Evolutionary conservation across 352 stramenopile genomes (phyloP).

Genomic region (Pythium graminicola): DNA sequence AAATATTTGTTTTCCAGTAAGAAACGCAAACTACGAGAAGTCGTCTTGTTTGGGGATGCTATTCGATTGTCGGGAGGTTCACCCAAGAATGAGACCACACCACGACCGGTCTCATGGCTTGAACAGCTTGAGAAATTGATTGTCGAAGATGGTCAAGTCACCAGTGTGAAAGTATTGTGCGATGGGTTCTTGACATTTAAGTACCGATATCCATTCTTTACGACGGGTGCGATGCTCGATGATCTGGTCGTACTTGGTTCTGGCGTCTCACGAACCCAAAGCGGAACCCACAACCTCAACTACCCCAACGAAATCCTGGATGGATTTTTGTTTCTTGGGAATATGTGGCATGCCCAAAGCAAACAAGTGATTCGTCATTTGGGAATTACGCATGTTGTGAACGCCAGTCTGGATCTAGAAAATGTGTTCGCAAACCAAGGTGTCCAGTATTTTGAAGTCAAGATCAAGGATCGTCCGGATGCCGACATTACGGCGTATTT

Average conservation of each 20-base stretch:
- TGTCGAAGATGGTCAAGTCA: constrained; percentile 66
- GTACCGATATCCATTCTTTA: constrained; percentile 84
- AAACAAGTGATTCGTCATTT: constrained; percentile 68
- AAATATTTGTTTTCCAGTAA: constrained; percentile 62
- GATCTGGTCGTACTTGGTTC: constrained; percentile 39
- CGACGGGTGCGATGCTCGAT: constrained; percentile 55
- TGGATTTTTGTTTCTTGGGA: constrained; percentile 79
- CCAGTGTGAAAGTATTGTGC: constrained; percentile 61
- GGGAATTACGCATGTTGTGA: constrained; percentile 82
- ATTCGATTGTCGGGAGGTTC: constrained; percentile 33
- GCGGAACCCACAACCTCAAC: constrained; percentile 80
- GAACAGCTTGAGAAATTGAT: constrained; percentile 56
- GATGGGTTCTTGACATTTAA: constrained; percentile 84
- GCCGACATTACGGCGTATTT: constrained; percentile 69
- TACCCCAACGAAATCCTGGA: constrained; percentile 87
- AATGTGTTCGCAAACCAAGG: constrained; percentile 69
- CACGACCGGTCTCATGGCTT: constrained; percentile 36
- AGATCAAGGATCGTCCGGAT: constrained; percentile 74
- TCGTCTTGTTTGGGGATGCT: constrained; percentile 73
- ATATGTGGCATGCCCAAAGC: constrained; percentile 85
- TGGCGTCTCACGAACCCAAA: constrained; percentile 62
- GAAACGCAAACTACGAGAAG: constrained; percentile 70
- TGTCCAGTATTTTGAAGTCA: constrained; percentile 68
- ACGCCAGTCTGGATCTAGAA: constrained; percentile 68
- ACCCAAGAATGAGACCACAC: constrained; percentile 14